Base-by-base conservation (phyloP, 768 basidiomycete genomes). In the Russula olivacea region DNA sequence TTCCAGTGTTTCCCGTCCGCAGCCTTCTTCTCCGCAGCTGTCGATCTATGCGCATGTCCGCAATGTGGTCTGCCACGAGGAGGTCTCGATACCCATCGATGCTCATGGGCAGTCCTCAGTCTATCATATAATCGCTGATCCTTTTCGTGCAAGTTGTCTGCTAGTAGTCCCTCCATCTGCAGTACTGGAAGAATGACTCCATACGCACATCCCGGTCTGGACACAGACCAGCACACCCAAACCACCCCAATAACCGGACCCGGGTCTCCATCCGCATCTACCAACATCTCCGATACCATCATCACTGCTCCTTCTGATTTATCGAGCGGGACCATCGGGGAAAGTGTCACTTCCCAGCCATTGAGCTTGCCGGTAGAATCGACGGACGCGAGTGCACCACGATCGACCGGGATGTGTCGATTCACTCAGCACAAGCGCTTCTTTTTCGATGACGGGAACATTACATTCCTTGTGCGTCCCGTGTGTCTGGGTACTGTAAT, bases 381-480 rank as follows among this genome's bases (percentile, higher is more conserved):
- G 10, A 38, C 23, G 47, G 23, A 52, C 19, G 10, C 36, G 10
- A 36, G 30, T 8, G 15, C 17, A 21, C 30, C 7, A 14, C 38
- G 4, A 47, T 47, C 49, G 30, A 32, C 40, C 49, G 36, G 17
- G 21, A 28, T n/a, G 5, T 12, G 28, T 41, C 54, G 47, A 32
- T 61, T 45, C 41, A 49, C 36, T 14, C 40, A 19, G 19, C 65
- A 66, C 43, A 55, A 58, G 50, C 53, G 54, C 11, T 66, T 66
- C 34, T 63, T 59, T 15, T 59, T 63, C 23, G 65, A 63, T 40
- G 65, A 66, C n/a, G 61, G 65, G 14, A 66, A 59, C 23, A 45
- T 66, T 40, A 52, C 32, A 12, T 66, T 66, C 11, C 47, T 66
- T 47, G 65, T 66, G n/a, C 30, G 61, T 56, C 23, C 11, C 9